A percentile compares a stretch with the other conserved stretches of the same genome.
Evolutionary conservation across 2,329 filamentous ascomycete genomes (phyloP).

Genomic region (Colletotrichum abscissum): DNA sequence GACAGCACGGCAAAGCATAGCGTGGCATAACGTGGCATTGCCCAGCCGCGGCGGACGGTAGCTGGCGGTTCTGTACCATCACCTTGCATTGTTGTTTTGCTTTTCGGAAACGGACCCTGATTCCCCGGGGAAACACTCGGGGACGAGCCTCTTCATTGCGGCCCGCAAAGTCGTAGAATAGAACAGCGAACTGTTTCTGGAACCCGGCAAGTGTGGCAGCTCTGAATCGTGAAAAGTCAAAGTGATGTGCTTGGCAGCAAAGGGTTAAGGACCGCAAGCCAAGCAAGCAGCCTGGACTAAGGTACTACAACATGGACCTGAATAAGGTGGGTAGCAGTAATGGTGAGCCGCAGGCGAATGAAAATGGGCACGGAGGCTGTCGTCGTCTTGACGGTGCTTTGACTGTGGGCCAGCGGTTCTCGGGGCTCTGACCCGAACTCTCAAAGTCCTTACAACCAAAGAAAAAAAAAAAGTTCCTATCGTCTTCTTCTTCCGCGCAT

Average conservation of each 20-base stretch:
- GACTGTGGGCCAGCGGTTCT: constrained; percentile 11
- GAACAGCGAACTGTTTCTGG: constrained; percentile 35
- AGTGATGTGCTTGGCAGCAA: not conserved
- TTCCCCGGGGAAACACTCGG: constrained; percentile 13
- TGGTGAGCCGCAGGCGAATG: not conserved
- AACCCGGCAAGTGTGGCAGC: constrained; percentile 4
- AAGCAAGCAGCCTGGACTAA: not conserved
- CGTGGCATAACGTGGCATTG: constrained; percentile 13
- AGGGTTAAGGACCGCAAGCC: not conserved
- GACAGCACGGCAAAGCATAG: not conserved
- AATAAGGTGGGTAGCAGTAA: constrained; percentile 19
- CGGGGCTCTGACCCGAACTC: constrained; percentile 19
- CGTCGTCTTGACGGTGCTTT: constrained; percentile 1
- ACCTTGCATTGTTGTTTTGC: constrained; percentile 29
- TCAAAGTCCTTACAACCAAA: not conserved
- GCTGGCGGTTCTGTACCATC: constrained; percentile 30
- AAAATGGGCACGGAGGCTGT: not conserved
- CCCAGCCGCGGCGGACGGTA: constrained; percentile 10
- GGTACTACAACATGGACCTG: not conserved
- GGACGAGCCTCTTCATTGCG: constrained; percentile 3
- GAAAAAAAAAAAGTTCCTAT: not conserved
- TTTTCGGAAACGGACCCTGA: constrained; percentile 22
- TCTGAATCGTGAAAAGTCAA: constrained; percentile 1
- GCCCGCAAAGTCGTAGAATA: constrained; percentile 26
- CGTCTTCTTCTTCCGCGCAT: not conserved